phyloP scores from a whole-genome alignment of 2,329 filamentous ascomycete species.

The Sordariomycetes sp. region DNA sequence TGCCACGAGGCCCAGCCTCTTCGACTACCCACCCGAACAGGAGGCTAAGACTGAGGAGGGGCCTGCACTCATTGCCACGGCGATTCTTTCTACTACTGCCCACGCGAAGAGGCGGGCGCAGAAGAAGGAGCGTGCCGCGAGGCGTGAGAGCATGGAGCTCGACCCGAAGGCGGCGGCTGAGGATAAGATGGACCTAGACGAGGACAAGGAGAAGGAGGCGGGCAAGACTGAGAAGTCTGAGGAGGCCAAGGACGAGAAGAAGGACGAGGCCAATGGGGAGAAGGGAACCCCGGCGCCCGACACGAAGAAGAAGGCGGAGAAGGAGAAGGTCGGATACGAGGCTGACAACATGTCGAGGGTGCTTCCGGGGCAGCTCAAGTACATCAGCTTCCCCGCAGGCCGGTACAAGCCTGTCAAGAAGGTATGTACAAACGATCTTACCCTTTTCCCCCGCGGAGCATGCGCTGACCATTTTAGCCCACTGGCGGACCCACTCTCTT shows the following conservation, averaged over 20 bases:
- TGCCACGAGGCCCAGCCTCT: conserved; percentile 86
- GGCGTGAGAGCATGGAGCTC: conserved; percentile 90
- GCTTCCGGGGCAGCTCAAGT: conserved; percentile 85
- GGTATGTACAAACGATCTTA: conserved; percentile 37
- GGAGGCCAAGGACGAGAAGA: conserved; percentile 51
- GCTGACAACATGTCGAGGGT: conserved; percentile 96
- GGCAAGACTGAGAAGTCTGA: conserved; percentile 42
- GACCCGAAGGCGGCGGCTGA: conserved; percentile 46
- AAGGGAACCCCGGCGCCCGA: conserved; percentile 31
- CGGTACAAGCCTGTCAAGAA: conserved; percentile 87
- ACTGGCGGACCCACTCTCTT: conserved; percentile 92
- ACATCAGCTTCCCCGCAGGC: conserved; percentile 81
- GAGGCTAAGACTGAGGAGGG: conserved; percentile 92
- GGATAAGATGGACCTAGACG: conserved; percentile 85
- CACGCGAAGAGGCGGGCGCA: conserved; percentile 92
- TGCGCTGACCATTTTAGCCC: conserved; percentile 44
- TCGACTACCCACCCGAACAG: conserved; percentile 95
- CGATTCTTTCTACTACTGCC: conserved; percentile 90
- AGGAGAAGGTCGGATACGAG: conserved; percentile 94
- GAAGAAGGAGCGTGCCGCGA: conserved; percentile 83
- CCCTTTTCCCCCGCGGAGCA: conserved; percentile 15
- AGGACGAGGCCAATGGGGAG: conserved; percentile 28
- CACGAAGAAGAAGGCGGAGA: conserved; percentile 81
- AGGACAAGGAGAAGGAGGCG: conserved; percentile 44
- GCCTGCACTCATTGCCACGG: conserved; percentile 87